A percentile compares a stretch with the other conserved stretches of the same genome.
Evolutionary conservation across 2,329 filamentous ascomycete genomes (phyloP).

Genomic region (Emmonsiellopsis sp.): DNA sequence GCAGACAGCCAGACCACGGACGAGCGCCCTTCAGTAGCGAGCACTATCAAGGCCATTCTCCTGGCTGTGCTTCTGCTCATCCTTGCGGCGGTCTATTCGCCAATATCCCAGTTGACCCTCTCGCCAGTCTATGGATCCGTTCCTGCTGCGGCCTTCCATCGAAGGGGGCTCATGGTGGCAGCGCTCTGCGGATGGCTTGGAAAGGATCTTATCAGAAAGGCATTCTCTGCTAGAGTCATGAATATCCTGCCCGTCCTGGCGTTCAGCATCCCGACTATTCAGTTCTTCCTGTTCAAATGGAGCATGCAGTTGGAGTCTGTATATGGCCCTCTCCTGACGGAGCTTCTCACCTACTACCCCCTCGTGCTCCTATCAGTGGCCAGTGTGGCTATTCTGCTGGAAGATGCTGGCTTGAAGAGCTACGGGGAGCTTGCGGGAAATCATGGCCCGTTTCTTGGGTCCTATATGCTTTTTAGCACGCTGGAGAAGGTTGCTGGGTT

Average conservation of each 20-base stretch:
- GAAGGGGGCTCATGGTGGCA: conserved; percentile 54
- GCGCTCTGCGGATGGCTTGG: conserved; percentile 64
- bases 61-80: conserved; percentile 26
- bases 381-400: conserved; percentile 55
- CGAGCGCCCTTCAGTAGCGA: conserved; percentile 18
- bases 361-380: conserved; percentile 56
- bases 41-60: conserved; percentile 18
- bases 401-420: conserved; percentile 46
- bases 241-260: conserved; percentile 63
- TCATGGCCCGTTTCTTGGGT: conserved; percentile 55
- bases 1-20: conserved; percentile 10
- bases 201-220: conserved; percentile 46
- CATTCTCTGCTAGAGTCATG: conserved; percentile 38
- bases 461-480: conserved; percentile 55
- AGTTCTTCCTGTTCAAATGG: conserved; percentile 60
- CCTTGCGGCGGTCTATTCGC: conserved; percentile 32
- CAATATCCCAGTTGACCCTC: conserved; percentile 55
- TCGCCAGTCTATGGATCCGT: conserved; percentile 85
- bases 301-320: conserved; percentile 59
- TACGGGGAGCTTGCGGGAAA: conserved; percentile 53
- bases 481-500: conserved; percentile 33
- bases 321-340: conserved; percentile 67
- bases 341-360: conserved; percentile 63
- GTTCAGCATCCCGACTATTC: conserved; percentile 62
- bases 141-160: conserved; percentile 64